phyloP scores from a whole-genome alignment of 2,329 filamentous ascomycete genomes.

The Xylariaceae sp. region DNA sequence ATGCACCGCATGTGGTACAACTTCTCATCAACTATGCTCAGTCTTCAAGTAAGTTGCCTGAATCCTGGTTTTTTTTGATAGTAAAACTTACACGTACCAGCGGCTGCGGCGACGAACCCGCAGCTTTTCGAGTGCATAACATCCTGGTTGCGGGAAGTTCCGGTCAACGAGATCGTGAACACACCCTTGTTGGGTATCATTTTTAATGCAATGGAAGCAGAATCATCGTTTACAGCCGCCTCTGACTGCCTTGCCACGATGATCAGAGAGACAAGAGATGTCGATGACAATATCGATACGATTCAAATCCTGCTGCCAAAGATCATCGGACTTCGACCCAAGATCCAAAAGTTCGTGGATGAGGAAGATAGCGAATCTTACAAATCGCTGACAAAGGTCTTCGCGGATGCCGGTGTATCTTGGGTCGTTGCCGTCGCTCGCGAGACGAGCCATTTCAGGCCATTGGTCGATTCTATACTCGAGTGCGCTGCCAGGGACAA shows the following conservation, averaged over 20 bases:
- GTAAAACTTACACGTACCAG: conserved; percentile 36
- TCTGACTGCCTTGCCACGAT: conserved; percentile 91
- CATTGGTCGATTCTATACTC: conserved; percentile 83
- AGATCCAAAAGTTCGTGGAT: conserved; percentile 68
- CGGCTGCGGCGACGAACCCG: conserved; percentile 75
- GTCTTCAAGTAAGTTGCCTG: conserved; percentile 67
- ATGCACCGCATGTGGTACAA: conserved; percentile 80
- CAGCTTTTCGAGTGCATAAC: conserved; percentile 92
- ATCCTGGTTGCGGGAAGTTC: conserved; percentile 93
- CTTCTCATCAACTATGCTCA: conserved; percentile 87
- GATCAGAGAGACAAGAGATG: conserved; percentile 86
- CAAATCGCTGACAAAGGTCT: conserved; percentile 84
- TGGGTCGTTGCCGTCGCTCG: conserved; percentile 92
- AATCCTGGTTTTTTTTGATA: background rate
- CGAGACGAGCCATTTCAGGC: conserved; percentile 74
- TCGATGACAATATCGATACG: conserved; percentile 79
- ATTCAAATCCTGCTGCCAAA: conserved; percentile 82
- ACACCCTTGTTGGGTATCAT: conserved; percentile 81
- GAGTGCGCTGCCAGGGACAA: conserved; percentile 85
- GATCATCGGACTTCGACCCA: conserved; percentile 70
- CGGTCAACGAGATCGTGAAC: conserved; percentile 74
- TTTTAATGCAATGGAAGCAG: conserved; percentile 70
- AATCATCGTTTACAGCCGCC: conserved; percentile 77
- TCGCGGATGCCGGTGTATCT: conserved; percentile 87
- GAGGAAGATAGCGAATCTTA: conserved; percentile 82